Evolutionary conservation across 1,139 yeast species (phyloP), one percentile per base, ranked within the genome.

Genomic region (Pichia sp.): DNA sequence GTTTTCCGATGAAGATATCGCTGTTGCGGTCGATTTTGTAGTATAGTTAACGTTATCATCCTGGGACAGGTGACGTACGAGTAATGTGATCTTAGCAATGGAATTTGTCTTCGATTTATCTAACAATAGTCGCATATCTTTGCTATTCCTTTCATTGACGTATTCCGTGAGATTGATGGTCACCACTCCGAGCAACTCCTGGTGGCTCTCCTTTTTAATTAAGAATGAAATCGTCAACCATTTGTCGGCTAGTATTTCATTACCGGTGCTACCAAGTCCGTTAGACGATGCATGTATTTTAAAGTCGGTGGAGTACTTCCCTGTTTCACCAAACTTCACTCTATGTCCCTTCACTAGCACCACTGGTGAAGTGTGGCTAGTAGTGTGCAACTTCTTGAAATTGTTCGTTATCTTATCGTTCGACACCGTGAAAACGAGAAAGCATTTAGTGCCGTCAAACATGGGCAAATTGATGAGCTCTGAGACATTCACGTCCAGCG

Each of bases 391-490:
- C 48, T 25, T 68, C 46, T 27, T 69, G 50, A 57, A 60, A 36
- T 60, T 53, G 36, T 41, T 39, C 10, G n/a, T n/a, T n/a, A 45
- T 29, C 11, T 42, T 42, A 35, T 67, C 70, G 38, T 62, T 59
- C 6, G 67, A 58, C 27, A 60, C 58, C 3, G 66, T 44, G 27
- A 48, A 38, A 23, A 78, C 77, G 20, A 86, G 73, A 48, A 60
- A 77, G 48, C 91, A 77, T 29, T 64, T 57, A 8, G 50, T 37
- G 1, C 95, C 94, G 3, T 75, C 66, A 3, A 82, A 70, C 48
- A 84, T 86, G 0, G 97, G 97, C 26, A 88, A 74, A 52, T 88
- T 88, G 22, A 79, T 69, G 34, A 88, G 64, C 48, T 84, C 94
- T 40, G 74, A 72, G 37, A 88, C 69, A 16, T 69, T 60, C 26